Conservation (phyloP, 2,329 filamentous ascomycete species). For the Ascochyta lentis region DNA sequence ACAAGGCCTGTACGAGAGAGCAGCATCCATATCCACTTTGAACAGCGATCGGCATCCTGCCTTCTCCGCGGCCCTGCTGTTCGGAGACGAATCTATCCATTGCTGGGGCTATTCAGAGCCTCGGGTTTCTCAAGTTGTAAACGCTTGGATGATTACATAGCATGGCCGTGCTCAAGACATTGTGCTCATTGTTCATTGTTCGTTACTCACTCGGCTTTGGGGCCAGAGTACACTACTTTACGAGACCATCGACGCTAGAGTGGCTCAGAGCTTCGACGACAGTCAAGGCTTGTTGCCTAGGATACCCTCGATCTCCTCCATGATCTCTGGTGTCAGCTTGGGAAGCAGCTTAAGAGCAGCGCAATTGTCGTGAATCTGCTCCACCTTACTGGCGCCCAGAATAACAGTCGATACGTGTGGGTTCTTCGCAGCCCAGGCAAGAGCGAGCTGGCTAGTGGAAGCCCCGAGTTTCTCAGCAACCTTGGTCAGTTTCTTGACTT, state of each 20-base stretch:
- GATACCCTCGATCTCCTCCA: slow-evolving; percentile 50
- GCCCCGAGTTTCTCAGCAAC: slow-evolving; percentile 59
- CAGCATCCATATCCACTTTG: background rate
- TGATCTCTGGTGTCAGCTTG: slow-evolving; percentile 49
- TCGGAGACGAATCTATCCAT: background rate
- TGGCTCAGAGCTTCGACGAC: slow-evolving; percentile 9
- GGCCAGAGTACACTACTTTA: background rate
- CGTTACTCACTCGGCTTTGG: background rate
- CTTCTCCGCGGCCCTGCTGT: slow-evolving; percentile 1
- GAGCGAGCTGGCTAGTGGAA: slow-evolving; percentile 59
- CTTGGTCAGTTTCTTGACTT: slow-evolving; percentile 62
- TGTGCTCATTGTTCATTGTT: background rate
- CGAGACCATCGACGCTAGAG: background rate
- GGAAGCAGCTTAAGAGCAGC: slow-evolving; percentile 53
- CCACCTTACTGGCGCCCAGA: slow-evolving; percentile 59
- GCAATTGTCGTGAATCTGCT: slow-evolving; percentile 59
- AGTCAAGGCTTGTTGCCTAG: slow-evolving; percentile 49
- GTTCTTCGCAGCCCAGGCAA: slow-evolving; percentile 67
- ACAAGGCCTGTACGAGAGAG: background rate
- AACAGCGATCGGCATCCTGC: background rate
- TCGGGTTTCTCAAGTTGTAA: background rate
- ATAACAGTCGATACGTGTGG: slow-evolving; percentile 64
- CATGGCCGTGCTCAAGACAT: background rate
- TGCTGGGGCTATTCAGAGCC: background rate
- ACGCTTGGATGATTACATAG: background rate